phyloP scores from a whole-genome alignment of 2,329 filamentous ascomycete genomes.

The Macrophomina tecta region DNA sequence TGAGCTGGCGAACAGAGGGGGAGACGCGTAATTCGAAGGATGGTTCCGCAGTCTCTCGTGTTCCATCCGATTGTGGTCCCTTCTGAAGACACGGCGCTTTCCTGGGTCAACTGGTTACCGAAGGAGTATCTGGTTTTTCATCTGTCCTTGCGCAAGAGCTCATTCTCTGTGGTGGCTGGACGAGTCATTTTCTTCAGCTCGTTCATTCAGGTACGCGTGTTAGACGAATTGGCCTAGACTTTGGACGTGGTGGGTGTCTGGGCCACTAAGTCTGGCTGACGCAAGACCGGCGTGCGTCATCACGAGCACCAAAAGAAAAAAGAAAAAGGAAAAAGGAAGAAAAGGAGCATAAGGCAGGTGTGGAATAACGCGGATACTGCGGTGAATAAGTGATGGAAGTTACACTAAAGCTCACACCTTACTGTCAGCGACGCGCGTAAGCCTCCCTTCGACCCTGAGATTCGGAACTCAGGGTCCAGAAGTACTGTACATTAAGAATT shows the following conservation, averaged over 20 bases:
- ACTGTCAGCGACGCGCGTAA: neutral
- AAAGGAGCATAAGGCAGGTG: too few relatives aligned
- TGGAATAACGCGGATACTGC: too few relatives aligned
- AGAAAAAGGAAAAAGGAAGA: too few relatives aligned
- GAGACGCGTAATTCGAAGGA: neutral
- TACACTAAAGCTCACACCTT: neutral
- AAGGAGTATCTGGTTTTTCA: neutral
- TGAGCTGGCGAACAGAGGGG: conserved; percentile 27
- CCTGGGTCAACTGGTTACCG: too few relatives aligned
- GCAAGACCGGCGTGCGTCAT: neutral
- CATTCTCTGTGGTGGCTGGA: neutral
- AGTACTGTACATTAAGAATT: neutral
- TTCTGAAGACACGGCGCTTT: too few relatives aligned
- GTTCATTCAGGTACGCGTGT: neutral
- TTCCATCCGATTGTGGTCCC: too few relatives aligned
- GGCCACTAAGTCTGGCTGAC: neutral
- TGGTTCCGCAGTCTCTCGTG: too few relatives aligned
- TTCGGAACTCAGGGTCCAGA: neutral
- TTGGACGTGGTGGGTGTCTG: neutral
- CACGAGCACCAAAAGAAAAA: neutral
- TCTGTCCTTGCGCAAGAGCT: neutral
- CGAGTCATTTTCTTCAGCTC: neutral
- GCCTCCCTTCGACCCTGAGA: neutral
- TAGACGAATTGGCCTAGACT: neutral
- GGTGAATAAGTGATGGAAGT: neutral